Percentiles rank a stretch among this genome's conserved stretches.
phyloP scores from a whole-genome alignment of 192 early-diverging fungal genomes.

The Coemansia sp. region DNA sequence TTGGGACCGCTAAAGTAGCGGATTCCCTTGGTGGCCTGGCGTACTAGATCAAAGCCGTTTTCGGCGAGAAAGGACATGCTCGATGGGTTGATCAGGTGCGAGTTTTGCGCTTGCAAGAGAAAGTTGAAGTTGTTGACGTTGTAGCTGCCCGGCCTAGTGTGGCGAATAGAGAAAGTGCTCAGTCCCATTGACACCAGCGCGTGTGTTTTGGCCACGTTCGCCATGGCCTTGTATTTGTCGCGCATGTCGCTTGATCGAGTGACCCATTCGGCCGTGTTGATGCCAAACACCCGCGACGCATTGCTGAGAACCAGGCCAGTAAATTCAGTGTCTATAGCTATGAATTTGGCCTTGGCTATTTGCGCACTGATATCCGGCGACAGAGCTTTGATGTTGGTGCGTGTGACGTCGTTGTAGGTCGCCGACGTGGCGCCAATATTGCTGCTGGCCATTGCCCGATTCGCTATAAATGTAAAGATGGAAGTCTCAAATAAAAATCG shows the following conservation, averaged over 20 bases:
- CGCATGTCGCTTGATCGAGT: slow-evolving; percentile 65
- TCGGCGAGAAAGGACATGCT: slow-evolving; percentile 78
- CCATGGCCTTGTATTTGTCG: slow-evolving; percentile 74
- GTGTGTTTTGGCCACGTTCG: slow-evolving; percentile 65
- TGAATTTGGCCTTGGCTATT: slow-evolving; percentile 59
- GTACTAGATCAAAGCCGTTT: slow-evolving; percentile 83
- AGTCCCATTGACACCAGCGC: slow-evolving; percentile 85
- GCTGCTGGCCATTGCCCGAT: background rate
- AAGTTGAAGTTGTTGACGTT: slow-evolving; percentile 61
- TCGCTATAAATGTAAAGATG: too few species aligned
- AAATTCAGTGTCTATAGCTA: slow-evolving; percentile 90
- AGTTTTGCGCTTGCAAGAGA: slow-evolving; percentile 51
- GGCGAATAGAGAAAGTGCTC: slow-evolving; percentile 25
- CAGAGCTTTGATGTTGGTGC: slow-evolving; percentile 54
- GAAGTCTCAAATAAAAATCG: too few species aligned
- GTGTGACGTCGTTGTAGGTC: slow-evolving; percentile 66
- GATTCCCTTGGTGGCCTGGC: slow-evolving; percentile 71
- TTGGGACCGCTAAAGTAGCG: slow-evolving; percentile 63
- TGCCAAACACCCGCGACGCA: slow-evolving; percentile 14
- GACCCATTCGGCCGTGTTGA: slow-evolving; percentile 38
- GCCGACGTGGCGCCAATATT: slow-evolving; percentile 16
- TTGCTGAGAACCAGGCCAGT: slow-evolving; percentile 66
- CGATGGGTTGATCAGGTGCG: slow-evolving; percentile 63
- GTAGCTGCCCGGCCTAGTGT: slow-evolving; percentile 47
- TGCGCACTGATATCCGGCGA: slow-evolving; percentile 44